Evolutionary conservation across 345 rosid genomes (phyloP), one percentile per base, ranked within the genome.

Genomic region (Reutealis trisperma): DNA sequence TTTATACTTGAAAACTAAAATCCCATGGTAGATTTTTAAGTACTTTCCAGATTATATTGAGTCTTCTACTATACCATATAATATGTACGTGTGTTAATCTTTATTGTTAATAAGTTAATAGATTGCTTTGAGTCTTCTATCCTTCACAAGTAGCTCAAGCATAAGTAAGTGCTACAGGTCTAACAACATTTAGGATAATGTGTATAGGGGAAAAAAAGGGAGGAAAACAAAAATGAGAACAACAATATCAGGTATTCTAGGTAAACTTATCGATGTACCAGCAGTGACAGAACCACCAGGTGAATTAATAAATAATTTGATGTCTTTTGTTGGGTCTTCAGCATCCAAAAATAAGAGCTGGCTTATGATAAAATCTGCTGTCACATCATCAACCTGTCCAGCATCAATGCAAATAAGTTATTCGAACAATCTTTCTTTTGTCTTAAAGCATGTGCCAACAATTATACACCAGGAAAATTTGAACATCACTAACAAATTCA

Each of bases 211-310:
- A n/a, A 22, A 60, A 14, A 51, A 5, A 42, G 21, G 13, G 5
- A 15, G 25, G 37, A 67, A 30, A 3, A 68, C 22, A 8, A 42
- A 19, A 49, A 8, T 8, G 21, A 32, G 42, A 24, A 55, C 32
- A 22, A 27, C 1, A 10, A 72, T 52, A 54, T 14, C 52, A 63
- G 7, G 54, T 27, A 61, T 63, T 2, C 22, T 13, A 27, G 12
- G 47, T 44, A 19, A 63, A 66, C 27, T 58, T 14, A 75, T 58
- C 63, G 19, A 66, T 74, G 37, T 86, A 95, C 99, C 99, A 30
- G 97, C 96, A 64, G 94, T 91, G 25, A 92, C 89, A 30, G 98
- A 90, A 73, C 99, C 99, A 83, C 99, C 99, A 0, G 99, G 96
- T 34, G 98, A 91, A 82, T 95, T 91, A 78, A 93, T 95, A 66